Conservation (phyloP, 2,329 filamentous ascomycete species). For the Ceratocystis huliohia region DNA sequence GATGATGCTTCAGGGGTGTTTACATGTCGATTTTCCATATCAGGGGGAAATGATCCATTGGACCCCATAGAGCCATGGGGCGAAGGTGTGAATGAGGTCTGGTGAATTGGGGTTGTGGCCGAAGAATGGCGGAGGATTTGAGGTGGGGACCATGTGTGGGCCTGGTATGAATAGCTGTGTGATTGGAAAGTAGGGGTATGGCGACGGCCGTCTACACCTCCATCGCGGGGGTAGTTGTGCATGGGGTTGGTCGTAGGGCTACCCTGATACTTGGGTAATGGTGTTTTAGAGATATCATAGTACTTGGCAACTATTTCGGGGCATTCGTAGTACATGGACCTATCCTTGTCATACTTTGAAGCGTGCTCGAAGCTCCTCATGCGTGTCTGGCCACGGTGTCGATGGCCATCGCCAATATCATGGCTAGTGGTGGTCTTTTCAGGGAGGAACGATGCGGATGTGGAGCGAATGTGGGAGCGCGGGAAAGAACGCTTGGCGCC, state of each 20-base stretch:
- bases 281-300: not conserved
- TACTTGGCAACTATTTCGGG: not conserved
- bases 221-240: slow-evolving; percentile 4
- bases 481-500: not conserved
- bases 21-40: slow-evolving; percentile 9
- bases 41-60: not conserved
- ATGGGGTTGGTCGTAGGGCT: slow-evolving; percentile 1
- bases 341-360: not conserved
- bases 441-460: slow-evolving; percentile 13
- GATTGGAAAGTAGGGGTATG: slow-evolving; percentile 1
- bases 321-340: not conserved
- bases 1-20: slow-evolving; percentile 11
- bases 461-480: slow-evolving; percentile 13
- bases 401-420: not conserved
- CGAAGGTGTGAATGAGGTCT: slow-evolving; percentile 15
- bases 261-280: not conserved
- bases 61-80: slow-evolving; percentile 7
- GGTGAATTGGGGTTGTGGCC: slow-evolving; percentile 6
- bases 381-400: slow-evolving; percentile 4
- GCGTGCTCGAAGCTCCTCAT: slow-evolving; percentile 15
- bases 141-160: not conserved
- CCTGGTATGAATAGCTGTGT: not conserved
- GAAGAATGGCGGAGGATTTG: slow-evolving; percentile 17
- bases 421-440: not conserved
- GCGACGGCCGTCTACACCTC: not conserved